Conservation (phyloP, 768 basidiomycete genomes). For the Kwoniella sp. region DNA sequence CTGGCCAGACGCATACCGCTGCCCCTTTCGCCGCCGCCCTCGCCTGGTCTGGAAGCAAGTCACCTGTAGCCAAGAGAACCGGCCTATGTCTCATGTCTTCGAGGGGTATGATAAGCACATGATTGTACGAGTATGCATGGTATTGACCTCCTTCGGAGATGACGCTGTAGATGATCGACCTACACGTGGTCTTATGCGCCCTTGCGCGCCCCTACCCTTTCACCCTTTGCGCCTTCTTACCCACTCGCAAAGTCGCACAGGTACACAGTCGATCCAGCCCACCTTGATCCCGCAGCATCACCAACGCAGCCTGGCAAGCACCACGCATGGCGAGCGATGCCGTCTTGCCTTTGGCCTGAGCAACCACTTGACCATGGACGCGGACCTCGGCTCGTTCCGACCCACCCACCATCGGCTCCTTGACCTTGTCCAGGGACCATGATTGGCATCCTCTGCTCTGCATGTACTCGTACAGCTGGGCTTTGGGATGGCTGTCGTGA, state of each 20-base stretch:
- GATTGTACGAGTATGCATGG: too few species aligned
- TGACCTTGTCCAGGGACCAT: slow-evolving; percentile 2
- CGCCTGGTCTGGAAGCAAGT: too few species aligned
- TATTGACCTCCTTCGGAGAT: too few species aligned
- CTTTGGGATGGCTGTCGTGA: slow-evolving; percentile 22
- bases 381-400: slow-evolving; percentile 11
- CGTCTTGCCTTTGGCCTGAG: background rate
- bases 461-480: slow-evolving; percentile 14
- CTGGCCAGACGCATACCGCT: slow-evolving; percentile 28
- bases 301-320: slow-evolving; percentile 1
- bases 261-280: slow-evolving; percentile 2
- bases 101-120: background rate
- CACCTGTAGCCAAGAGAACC: too few species aligned
- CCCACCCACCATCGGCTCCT: too few species aligned
- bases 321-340: too few species aligned
- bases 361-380: slow-evolving; percentile 6
- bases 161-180: too few species aligned
- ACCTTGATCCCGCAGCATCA: background rate
- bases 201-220: too few species aligned
- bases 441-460: slow-evolving; percentile 17
- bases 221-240: slow-evolving; percentile 1
- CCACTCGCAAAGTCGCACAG: background rate
- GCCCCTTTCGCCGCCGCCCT: slow-evolving; percentile 31
- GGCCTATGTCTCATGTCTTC: too few species aligned
- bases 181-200: too few species aligned